Evolutionary conservation across 2,329 filamentous ascomycete species (phyloP).

Genomic region (Chaetoscypha palmicola): DNA sequence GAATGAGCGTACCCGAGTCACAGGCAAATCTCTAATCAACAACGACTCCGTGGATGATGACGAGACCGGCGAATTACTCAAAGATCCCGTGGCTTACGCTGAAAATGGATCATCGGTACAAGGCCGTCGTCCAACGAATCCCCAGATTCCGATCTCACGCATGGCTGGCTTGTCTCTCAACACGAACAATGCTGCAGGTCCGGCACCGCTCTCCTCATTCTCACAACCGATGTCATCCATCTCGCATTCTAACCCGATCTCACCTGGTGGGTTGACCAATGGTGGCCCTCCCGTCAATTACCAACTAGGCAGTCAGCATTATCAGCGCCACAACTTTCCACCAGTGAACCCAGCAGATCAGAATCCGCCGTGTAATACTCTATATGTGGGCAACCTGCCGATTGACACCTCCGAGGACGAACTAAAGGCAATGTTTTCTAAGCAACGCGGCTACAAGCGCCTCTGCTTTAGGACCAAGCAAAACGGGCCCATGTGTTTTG

Average conservation of each 20-base stretch:
- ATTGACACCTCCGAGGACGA: constrained; percentile 92
- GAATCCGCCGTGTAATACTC: constrained; percentile 94
- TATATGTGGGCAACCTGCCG: constrained; percentile 96
- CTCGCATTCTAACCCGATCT: constrained; percentile 39
- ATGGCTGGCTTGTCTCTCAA: constrained; percentile 67
- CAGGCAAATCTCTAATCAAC: constrained; percentile 66
- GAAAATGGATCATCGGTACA: constrained; percentile 54
- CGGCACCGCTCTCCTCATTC: constrained; percentile 22
- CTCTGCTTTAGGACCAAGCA: constrained; percentile 92
- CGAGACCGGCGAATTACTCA: constrained; percentile 64
- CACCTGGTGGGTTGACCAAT: constrained; percentile 47
- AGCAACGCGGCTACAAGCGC: constrained; percentile 89
- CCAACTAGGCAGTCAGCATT: constrained; percentile 50
- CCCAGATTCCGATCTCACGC: constrained; percentile 61
- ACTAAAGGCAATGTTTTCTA: constrained; percentile 86
- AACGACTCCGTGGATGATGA: constrained; percentile 62
- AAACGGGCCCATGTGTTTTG: constrained; percentile 97
- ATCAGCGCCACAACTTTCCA: constrained; percentile 62
- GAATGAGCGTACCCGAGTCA: constrained; percentile 51
- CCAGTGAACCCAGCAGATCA: constrained; percentile 91
- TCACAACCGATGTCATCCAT: constrained; percentile 26
- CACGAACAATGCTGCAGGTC: constrained; percentile 46
- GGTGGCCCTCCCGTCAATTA: constrained; percentile 40
- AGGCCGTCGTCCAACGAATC: constrained; percentile 62
- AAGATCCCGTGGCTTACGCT: constrained; percentile 65